These are phyloP conservation scores for Chrysosphaeria jannelii DNA, from an alignment of 2,329 filamentous ascomycete genomes.

Conservation along the genomic window DNA sequence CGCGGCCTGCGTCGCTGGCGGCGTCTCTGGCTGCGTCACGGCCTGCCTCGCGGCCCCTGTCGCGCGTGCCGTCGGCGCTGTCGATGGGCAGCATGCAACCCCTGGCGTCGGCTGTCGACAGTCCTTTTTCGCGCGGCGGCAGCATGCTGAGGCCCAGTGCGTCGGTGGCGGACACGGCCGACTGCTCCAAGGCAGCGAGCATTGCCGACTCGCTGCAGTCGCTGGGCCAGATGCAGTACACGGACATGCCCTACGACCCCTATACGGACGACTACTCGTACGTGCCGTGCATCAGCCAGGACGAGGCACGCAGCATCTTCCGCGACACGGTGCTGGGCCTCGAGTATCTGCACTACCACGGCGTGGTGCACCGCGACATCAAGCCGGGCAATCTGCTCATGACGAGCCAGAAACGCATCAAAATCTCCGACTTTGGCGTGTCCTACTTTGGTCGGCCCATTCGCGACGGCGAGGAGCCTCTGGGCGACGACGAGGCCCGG, in stretches of 20 bases:
- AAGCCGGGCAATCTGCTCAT: conserved; percentile 78
- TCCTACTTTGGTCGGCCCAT: conserved; percentile 84
- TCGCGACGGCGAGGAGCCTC: conserved; percentile 50
- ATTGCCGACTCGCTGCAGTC: conserved; percentile 50
- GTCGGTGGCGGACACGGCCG: no score
- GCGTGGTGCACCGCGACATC: conserved; percentile 60
- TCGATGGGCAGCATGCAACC: conserved; percentile 11
- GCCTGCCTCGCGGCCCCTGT: conserved; percentile 8
- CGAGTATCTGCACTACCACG: conserved; percentile 75
- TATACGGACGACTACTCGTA: conserved; percentile 74
- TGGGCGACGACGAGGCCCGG: conserved; percentile 58
- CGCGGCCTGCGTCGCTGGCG: background rate
- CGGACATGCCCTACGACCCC: conserved; percentile 25
- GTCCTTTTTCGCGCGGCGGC: no score
- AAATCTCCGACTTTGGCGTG: conserved; percentile 96
- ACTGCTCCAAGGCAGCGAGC: no score
- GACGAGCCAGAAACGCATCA: conserved; percentile 59
- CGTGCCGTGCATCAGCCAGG: conserved; percentile 73
- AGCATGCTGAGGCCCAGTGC: no score
- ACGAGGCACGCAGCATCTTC: conserved; percentile 58
- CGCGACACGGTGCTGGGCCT: conserved; percentile 77
- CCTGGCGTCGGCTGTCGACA: no score
- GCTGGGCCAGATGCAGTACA: conserved; percentile 32
- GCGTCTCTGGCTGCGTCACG: background rate
- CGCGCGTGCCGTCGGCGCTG: conserved; percentile 16